A percentile compares a stretch with the other conserved stretches of the same genome.
These are phyloP conservation scores for Dictyostelium intermedium DNA, from an alignment of 78 protist species.

Conservation along the genomic window DNA sequence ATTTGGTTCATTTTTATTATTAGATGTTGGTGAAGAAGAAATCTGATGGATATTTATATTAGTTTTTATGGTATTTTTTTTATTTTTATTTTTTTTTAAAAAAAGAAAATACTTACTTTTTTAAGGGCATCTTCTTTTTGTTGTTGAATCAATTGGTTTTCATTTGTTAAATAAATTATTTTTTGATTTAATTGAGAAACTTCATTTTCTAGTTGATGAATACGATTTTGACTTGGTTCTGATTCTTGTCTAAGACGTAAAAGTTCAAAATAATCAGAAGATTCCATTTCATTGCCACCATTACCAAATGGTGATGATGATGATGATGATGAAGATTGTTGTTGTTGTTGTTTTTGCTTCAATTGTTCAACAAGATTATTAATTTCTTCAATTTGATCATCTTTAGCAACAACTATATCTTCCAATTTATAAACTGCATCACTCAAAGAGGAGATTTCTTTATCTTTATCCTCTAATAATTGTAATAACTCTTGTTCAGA, in stretches of 20 bases:
- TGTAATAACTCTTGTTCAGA: neutral
- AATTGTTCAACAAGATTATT: neutral
- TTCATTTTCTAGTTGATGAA: neutral
- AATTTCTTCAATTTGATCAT: conserved; percentile 48
- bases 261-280: conserved; percentile 49
- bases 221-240: neutral
- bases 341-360: neutral
- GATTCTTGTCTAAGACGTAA: conserved; percentile 48
- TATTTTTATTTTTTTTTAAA: neutral
- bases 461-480: conserved; percentile 14
- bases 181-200: neutral
- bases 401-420: conserved; percentile 38
- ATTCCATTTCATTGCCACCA: neutral
- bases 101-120: neutral
- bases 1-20: conserved; percentile 2
- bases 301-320: neutral
- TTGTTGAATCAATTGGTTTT: neutral
- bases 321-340: neutral
- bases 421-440: conserved; percentile 39
- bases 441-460: neutral
- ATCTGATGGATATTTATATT: neutral
- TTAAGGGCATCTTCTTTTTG: conserved; percentile 34
- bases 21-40: neutral
- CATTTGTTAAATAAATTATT: conserved; percentile 10
- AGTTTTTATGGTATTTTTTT: neutral